phyloP scores from a whole-genome alignment of 129 eudicot species.

The sunflower (Helianthus annuus) region HanXRQr2.0-SUNRISE NC_035433.2:144833597-144834096 shows the following conservation, averaged over 20 bases:
- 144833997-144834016: too few species aligned
- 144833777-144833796: conserved; percentile 13
- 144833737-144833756: conserved; percentile 33
- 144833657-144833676: conserved; percentile 17
- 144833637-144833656: conserved; percentile 24
- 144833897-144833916: too few species aligned
- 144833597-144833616: conserved; percentile 23
- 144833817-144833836: background rate
- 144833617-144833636: conserved; percentile 33
- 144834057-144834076: too few species aligned
- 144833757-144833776: conserved; percentile 28
- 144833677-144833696: background rate
- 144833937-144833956: too few species aligned
- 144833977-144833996: too few species aligned
- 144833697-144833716: conserved; percentile 39
- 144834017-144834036: too few species aligned
- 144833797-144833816: conserved; percentile 11
- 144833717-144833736: conserved; percentile 28
- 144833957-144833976: too few species aligned
- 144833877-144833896: background rate
- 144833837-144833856: background rate
- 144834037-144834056: too few species aligned
- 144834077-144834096: too few species aligned
- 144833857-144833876: background rate
- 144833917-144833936: too few species aligned